A percentile compares a stretch with the other conserved stretches of the same genome.
Evolutionary conservation across 306 rosid genomes (phyloP).

Genomic region (Quercus gilva): DNA sequence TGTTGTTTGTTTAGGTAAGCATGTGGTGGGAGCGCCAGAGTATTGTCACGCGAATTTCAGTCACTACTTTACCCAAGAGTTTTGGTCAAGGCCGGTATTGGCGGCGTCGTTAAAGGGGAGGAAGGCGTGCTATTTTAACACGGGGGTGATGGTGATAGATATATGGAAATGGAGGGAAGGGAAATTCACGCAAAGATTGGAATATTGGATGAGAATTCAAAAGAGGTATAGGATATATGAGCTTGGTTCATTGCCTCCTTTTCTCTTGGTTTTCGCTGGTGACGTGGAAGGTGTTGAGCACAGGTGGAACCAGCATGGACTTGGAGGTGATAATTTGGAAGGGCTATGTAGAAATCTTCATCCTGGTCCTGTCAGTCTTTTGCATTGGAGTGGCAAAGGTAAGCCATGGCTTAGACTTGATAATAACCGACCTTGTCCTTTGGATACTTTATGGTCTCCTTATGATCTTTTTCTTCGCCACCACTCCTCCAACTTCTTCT

Average conservation of each 20-base stretch:
- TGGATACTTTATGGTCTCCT: conserved; percentile 90
- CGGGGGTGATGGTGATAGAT: conserved; percentile 96
- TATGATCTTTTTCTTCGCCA: conserved; percentile 61
- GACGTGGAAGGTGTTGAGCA: conserved; percentile 76
- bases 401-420: conserved; percentile 91
- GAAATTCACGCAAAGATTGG: conserved; percentile 57
- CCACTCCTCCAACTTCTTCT: too few species aligned
- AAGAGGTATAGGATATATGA: conserved; percentile 77
- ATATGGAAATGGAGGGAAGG: conserved; percentile 82
- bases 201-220: conserved; percentile 87
- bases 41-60: conserved; percentile 93
- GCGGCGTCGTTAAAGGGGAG: conserved; percentile 57
- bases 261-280: conserved; percentile 80
- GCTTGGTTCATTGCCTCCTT: conserved; percentile 85
- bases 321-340: conserved; percentile 81
- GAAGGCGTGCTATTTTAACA: conserved; percentile 77
- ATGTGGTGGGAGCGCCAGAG: conserved; percentile 84
- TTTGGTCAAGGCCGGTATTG: conserved; percentile 59
- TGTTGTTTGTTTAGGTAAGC: conserved; percentile 13
- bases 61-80: conserved; percentile 66
- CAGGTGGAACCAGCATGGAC: conserved; percentile 95
- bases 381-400: conserved; percentile 97
- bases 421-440: conserved; percentile 72
- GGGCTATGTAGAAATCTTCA: conserved; percentile 80
- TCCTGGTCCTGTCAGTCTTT: conserved; percentile 80